Conservation (phyloP, 352 stramenopile genomes). For the Globisporangium viniferum region DNA sequence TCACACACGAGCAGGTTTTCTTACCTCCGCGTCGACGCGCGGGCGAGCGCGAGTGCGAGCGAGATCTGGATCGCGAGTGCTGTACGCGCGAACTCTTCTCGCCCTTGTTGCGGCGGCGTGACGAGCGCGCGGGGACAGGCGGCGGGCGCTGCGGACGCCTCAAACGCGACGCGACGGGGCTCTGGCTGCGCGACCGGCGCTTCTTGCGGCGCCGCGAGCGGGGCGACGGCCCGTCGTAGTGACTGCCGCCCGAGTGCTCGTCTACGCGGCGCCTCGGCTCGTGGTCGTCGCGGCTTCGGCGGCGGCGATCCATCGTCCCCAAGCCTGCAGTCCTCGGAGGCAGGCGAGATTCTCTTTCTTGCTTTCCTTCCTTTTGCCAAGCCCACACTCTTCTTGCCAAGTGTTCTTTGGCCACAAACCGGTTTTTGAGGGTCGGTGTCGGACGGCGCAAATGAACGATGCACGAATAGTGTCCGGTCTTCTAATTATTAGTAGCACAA, state of each 20-base stretch:
- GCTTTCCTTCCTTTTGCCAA: neutral
- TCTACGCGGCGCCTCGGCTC: slow-evolving; percentile 10
- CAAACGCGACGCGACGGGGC: slow-evolving; percentile 17
- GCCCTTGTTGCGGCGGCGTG: neutral
- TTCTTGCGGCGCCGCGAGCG: slow-evolving; percentile 23
- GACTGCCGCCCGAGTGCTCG: neutral
- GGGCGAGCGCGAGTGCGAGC: slow-evolving; percentile 13
- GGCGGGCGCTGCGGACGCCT: slow-evolving; percentile 4
- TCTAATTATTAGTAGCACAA: too few species aligned
- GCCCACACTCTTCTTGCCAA: too few species aligned
- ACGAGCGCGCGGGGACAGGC: slow-evolving; percentile 6
- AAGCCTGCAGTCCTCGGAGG: neutral
- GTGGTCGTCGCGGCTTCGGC: slow-evolving; percentile 16
- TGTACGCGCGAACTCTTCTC: slow-evolving; percentile 6
- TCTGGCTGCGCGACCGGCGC: slow-evolving; percentile 24
- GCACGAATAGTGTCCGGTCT: too few species aligned
- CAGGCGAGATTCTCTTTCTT: neutral
- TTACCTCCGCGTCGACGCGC: slow-evolving; percentile 13
- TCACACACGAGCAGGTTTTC: neutral
- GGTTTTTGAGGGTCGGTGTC: too few species aligned
- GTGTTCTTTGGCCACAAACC: too few species aligned
- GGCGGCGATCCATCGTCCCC: slow-evolving; percentile 12
- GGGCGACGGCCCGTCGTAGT: slow-evolving; percentile 18
- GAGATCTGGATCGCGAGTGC: neutral
- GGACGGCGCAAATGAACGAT: too few species aligned